phyloP scores from a whole-genome alignment of 2,329 filamentous ascomycete species.

The Alternaria gaisen region DNA sequence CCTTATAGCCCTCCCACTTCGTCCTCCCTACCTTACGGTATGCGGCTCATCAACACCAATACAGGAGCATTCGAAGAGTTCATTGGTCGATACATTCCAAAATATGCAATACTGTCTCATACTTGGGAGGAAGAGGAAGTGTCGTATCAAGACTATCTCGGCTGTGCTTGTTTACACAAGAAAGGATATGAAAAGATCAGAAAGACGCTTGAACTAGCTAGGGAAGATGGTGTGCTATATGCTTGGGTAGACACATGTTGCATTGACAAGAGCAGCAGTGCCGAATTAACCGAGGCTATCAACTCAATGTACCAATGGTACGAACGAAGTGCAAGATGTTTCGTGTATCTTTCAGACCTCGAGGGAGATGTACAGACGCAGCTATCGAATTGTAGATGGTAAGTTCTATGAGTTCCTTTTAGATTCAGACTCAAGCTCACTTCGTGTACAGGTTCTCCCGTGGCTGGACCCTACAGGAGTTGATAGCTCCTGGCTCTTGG shows the following conservation, averaged over 20 bases:
- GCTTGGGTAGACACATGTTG: not conserved
- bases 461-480: not conserved
- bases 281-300: slow-evolving; percentile 21
- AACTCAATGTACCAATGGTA: slow-evolving; percentile 26
- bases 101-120: not conserved
- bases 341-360: not conserved
- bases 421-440: no score
- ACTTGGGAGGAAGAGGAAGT: slow-evolving; percentile 1
- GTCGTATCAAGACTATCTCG: not conserved
- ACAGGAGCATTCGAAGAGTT: not conserved
- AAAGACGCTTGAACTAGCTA: not conserved
- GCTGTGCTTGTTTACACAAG: not conserved
- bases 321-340: slow-evolving; percentile 14
- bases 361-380: no score
- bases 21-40: not conserved
- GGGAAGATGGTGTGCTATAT: not conserved
- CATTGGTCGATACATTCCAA: not conserved
- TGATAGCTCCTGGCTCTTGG: no score
- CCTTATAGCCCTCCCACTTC: no score
- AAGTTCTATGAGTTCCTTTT: no score
- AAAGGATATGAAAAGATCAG: not conserved
- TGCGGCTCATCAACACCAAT: slow-evolving; percentile 7
- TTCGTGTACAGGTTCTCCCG: not conserved
- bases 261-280: not conserved
- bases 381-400: no score